Evolutionary conservation across 2,329 filamentous ascomycete genomes (phyloP), one percentile per base, ranked within the genome.

Genomic region (Byssochlamys sp.): DNA sequence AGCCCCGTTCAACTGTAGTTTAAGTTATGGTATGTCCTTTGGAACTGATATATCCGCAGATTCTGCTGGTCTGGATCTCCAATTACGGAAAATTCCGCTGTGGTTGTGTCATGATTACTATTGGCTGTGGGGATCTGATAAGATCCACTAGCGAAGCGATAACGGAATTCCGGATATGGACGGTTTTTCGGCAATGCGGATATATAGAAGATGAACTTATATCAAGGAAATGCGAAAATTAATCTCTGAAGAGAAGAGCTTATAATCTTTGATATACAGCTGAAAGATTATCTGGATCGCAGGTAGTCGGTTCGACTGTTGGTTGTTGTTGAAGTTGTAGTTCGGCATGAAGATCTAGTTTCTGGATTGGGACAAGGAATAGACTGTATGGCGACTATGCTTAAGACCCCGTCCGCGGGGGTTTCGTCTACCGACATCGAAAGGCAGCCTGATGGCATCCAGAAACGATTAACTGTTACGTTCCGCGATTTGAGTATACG

Each of bases 401-500:
- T 39, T 49, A 24, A 50, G 45, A 31, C n/a, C 12, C 24, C 27
- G 9, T 29, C 25, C 4, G 12, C 45, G 29, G 33, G 50, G 14
- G 24, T 25, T 45, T 26, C 50, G 50, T 24, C 19, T 35, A 57
- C 53, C 1, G 39, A 57, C 9, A 26, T 25, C n/a, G 26, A 27
- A 29, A 12, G 7, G 29, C 26, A 50, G 33, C 11, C 28, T 25
- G 45, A 31, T 3, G 25, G 14, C 25, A 53, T 69, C 54, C 65
- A 61, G 7, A 74, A 74, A 56, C 61, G 65, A 33, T 55, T 73
- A 31, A 73, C 71, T 1, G 60, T 74, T 5, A 73, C 71, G 1
- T 74, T 73, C 54, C 65, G 70, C 3, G 59, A 69, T 58, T 52
- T 74, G 9, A 73, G 63, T 29, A 68, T 74, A 9, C 61, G 62